These are phyloP conservation scores for Dittrichia graveolens DNA, from an alignment of 129 eudicot genomes.

Conservation along the genomic window DNA sequence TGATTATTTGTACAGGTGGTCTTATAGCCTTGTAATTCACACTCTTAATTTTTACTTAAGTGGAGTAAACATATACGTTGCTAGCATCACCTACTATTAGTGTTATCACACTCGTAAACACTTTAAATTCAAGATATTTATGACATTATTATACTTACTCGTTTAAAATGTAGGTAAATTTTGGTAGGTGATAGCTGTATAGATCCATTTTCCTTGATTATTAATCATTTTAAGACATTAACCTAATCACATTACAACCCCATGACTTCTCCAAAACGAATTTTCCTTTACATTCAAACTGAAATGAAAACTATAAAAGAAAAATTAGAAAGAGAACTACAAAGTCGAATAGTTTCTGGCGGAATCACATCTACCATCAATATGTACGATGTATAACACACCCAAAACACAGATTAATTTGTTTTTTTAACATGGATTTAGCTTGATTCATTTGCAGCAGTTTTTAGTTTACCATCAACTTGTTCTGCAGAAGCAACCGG, in stretches of 20 bases:
- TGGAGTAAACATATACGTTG: no score
- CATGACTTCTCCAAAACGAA: conserved; percentile 9
- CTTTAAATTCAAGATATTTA: no score
- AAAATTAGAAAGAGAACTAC: conserved; percentile 1
- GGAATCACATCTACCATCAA: conserved; percentile 7
- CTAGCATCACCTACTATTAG: no score
- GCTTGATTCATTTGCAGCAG: conserved; percentile 23
- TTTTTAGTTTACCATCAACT: conserved; percentile 24
- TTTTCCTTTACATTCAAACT: conserved; percentile 24
- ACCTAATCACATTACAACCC: background rate
- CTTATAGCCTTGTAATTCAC: no score
- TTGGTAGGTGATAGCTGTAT: no score
- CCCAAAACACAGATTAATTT: background rate
- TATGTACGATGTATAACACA: conserved; percentile 14
- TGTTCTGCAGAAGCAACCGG: conserved; percentile 28
- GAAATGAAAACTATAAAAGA: background rate
- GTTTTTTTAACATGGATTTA: background rate
- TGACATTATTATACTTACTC: no score
- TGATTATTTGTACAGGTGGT: no score
- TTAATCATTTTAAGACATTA: background rate
- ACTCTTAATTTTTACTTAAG: no score
- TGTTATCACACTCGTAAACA: no score
- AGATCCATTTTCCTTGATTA: no score
- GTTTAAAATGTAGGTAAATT: no score
- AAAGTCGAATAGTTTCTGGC: background rate